Conservation (phyloP, 106 monocot genomes). For the Gastrodia elata region DNA sequence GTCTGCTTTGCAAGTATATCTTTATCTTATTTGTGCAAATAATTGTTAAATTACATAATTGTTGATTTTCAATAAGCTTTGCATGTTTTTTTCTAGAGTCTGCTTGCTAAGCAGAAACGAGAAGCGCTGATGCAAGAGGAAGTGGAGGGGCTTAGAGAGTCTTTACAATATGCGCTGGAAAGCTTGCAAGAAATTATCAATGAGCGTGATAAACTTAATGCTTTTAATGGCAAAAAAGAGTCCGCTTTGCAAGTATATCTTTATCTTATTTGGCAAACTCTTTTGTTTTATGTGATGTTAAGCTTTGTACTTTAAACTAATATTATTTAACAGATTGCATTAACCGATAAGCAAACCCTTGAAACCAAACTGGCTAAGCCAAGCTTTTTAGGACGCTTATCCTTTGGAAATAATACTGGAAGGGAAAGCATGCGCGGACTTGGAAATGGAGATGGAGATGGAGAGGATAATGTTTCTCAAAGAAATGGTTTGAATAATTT, state of each 20-base stretch:
- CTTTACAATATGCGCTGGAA: conserved; percentile 15
- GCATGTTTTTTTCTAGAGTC: too few species aligned
- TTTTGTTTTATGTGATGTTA: neutral
- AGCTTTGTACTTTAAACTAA: neutral
- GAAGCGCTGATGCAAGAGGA: conserved; percentile 72
- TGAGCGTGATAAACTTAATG: conserved; percentile 55
- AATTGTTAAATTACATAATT: neutral
- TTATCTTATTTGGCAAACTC: too few species aligned
- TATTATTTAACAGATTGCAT: conserved; percentile 35
- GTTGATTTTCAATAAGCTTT: too few species aligned
- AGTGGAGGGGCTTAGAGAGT: conserved; percentile 57
- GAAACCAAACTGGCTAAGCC: conserved; percentile 33
- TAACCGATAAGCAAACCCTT: conserved; percentile 44
- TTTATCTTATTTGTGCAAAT: neutral
- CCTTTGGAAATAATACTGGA: conserved; percentile 14
- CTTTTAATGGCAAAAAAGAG: conserved; percentile 60
- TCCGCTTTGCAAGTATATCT: conserved; percentile 70
- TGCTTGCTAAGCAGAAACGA: conserved; percentile 49
- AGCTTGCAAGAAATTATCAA: conserved; percentile 31
- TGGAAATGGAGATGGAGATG: conserved; percentile 16
- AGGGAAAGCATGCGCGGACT: conserved; percentile 10
- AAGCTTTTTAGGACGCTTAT: conserved; percentile 17
- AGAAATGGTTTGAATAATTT: conserved; percentile 16
- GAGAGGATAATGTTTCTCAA: conserved; percentile 8
- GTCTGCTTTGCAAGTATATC: too few species aligned